Percentiles rank a stretch among this genome's conserved stretches.
Conservation (phyloP, 2,329 filamentous ascomycete genomes). For the Talaromyces islandicus region DNA sequence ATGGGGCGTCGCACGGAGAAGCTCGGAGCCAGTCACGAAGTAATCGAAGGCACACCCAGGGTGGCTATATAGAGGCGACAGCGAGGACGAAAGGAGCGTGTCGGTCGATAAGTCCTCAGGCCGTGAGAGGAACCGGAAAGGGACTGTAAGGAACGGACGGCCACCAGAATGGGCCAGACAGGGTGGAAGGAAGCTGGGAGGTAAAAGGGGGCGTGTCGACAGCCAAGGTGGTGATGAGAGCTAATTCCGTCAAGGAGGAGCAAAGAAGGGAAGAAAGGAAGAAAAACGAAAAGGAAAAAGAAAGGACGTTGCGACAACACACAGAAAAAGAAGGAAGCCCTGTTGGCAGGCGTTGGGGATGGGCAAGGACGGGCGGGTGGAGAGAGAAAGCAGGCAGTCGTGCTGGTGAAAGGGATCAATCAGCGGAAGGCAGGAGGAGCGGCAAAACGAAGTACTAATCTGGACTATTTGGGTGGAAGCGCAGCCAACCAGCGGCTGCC, state of each 20-base stretch:
- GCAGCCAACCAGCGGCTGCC: neutral
- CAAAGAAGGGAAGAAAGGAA: slow-evolving; percentile 8
- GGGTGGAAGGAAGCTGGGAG: slow-evolving; percentile 4
- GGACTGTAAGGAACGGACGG: slow-evolving; percentile 32
- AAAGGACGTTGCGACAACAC: slow-evolving; percentile 13
- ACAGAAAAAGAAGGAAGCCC: slow-evolving; percentile 8
- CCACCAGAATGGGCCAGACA: slow-evolving; percentile 25
- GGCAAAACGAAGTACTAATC: neutral
- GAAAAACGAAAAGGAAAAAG: slow-evolving; percentile 10
- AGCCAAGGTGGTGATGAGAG: slow-evolving; percentile 6
- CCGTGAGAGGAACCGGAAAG: neutral
- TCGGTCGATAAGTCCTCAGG: neutral
- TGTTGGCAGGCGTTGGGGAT: slow-evolving; percentile 1
- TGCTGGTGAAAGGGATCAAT: neutral
- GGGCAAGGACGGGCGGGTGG: slow-evolving; percentile 11
- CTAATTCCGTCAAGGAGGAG: slow-evolving; percentile 5
- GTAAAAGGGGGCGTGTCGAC: neutral
- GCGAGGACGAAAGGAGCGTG: neutral
- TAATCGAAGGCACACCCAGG: neutral
- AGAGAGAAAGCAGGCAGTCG: slow-evolving; percentile 12
- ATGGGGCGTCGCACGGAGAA: neutral
- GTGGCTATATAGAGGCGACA: neutral
- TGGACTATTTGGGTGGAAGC: neutral
- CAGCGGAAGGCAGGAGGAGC: neutral
- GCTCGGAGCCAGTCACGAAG: neutral